Evolutionary conservation across 441 rosid genomes (phyloP).

Genomic region (Erodium moschatum): DNA sequence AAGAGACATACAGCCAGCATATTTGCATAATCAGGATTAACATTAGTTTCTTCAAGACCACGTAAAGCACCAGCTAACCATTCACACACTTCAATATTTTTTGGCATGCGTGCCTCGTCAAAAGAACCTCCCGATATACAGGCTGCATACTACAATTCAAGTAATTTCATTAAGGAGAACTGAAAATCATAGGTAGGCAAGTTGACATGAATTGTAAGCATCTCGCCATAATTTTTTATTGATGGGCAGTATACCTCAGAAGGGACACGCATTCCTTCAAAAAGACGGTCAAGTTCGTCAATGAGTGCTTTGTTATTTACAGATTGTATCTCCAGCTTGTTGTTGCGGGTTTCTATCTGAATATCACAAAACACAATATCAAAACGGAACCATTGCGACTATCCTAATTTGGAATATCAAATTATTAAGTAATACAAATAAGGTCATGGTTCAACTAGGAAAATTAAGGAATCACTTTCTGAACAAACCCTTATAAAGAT

Average conservation of each 20-base stretch:
- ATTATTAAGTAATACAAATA: neutral
- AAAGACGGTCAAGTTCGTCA: conserved; percentile 86
- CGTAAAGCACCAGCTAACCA: conserved; percentile 77
- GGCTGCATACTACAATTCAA: conserved; percentile 61
- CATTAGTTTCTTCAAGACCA: conserved; percentile 71
- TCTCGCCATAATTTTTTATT: conserved; percentile 3
- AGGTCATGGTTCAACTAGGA: neutral
- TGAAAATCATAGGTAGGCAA: conserved; percentile 7
- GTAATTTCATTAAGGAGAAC: conserved; percentile 22
- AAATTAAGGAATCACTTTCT: neutral
- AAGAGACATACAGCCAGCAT: conserved; percentile 66
- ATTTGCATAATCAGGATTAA: conserved; percentile 68
- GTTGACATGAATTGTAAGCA: neutral
- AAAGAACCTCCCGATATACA: conserved; percentile 78
- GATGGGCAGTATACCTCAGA: conserved; percentile 51
- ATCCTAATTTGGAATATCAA: conserved; percentile 10
- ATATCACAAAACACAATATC: conserved; percentile 17
- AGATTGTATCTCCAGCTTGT: conserved; percentile 94
- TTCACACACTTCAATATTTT: conserved; percentile 93
- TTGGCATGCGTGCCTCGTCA: conserved; percentile 84
- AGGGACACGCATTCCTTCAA: conserved; percentile 76
- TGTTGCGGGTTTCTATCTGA: conserved; percentile 95
- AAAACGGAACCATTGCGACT: neutral
- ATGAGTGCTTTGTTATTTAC: conserved; percentile 85
- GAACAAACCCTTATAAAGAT: neutral